Conservation (phyloP, 768 basidiomycete species). For the Termitomyces sp. region DNA sequence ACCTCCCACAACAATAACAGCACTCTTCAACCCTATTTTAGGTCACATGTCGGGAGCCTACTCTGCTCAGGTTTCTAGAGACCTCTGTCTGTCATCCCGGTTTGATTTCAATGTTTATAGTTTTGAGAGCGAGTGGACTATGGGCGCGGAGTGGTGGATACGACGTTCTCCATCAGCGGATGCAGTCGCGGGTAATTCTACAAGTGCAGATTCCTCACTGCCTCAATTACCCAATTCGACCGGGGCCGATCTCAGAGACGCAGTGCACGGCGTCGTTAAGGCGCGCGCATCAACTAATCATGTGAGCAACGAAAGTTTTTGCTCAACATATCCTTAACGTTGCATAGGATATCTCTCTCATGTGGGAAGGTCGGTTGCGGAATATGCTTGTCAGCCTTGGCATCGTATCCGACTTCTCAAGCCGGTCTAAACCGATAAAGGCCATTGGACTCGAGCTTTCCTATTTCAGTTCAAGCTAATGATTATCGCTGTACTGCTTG, state of each 20-base stretch:
- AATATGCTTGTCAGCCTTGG: constrained; percentile 90
- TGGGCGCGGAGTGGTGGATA: constrained; percentile 97
- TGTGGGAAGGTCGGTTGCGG: constrained; percentile 92
- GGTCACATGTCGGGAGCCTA: constrained; percentile 93
- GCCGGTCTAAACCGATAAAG: constrained; percentile 81
- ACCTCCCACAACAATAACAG: constrained; percentile 92
- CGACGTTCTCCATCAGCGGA: constrained; percentile 46
- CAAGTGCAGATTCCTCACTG: constrained; percentile 13
- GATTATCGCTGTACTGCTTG: not conserved
- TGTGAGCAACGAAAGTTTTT: constrained; percentile 39
- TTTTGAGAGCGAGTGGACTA: constrained; percentile 94
- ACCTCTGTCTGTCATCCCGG: constrained; percentile 82
- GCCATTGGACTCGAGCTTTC: constrained; percentile 91
- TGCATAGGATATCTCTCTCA: constrained; percentile 75
- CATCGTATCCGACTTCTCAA: constrained; percentile 86
- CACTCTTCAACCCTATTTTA: constrained; percentile 94
- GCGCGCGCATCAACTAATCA: constrained; percentile 87
- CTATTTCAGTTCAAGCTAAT: constrained; percentile 70
- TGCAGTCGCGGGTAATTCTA: constrained; percentile 20
- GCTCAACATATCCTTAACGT: not conserved
- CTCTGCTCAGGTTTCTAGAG: constrained; percentile 80
- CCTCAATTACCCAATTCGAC: constrained; percentile 5
- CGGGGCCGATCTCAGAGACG: constrained; percentile 20
- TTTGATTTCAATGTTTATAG: constrained; percentile 98
- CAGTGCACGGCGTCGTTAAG: constrained; percentile 83